These are phyloP conservation scores for Venturia carpophila DNA, from an alignment of 2,329 filamentous ascomycete species.

Conservation along the genomic window DNA sequence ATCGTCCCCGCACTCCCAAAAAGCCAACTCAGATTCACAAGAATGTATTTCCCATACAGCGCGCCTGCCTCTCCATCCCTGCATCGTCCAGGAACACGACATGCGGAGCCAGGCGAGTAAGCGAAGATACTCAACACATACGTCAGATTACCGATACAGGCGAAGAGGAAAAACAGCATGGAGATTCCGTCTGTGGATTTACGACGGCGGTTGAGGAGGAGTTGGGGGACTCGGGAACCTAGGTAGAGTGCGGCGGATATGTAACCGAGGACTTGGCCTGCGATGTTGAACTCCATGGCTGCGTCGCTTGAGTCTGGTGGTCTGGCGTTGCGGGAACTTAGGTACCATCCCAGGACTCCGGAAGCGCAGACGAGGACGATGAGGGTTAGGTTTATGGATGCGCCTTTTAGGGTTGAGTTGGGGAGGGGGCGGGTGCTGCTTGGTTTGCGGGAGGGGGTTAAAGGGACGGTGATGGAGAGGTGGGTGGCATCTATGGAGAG, in stretches of 20 bases:
- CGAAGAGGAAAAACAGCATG: conserved; percentile 93
- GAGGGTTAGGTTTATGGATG: conserved; percentile 66
- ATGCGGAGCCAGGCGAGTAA: conserved; percentile 66
- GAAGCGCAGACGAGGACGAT: conserved; percentile 72
- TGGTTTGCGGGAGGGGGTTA: conserved; percentile 44
- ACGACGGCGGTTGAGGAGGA: conserved; percentile 84
- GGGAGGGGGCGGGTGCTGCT: conserved; percentile 18
- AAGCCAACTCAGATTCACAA: conserved; percentile 87
- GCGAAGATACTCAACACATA: conserved; percentile 89
- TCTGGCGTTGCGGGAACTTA: conserved; percentile 46
- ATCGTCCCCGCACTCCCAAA: conserved; percentile 83
- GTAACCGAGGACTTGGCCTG: conserved; percentile 89
- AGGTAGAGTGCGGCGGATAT: conserved; percentile 86
- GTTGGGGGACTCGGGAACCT: conserved; percentile 78
- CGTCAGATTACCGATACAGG: conserved; percentile 88
- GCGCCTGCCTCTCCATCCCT: conserved; percentile 53
- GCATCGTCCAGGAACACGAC: conserved; percentile 46
- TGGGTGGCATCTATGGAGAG: conserved; percentile 47
- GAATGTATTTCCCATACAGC: conserved; percentile 73
- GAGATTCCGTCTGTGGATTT: conserved; percentile 91
- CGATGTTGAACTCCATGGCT: conserved; percentile 61
- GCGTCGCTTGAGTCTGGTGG: conserved; percentile 29
- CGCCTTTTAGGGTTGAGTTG: conserved; percentile 42
- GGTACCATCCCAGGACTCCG: conserved; percentile 78
- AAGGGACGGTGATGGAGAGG: conserved; percentile 74